Evolutionary conservation across 2,329 filamentous ascomycete genomes (phyloP).

Genomic region (Fusarium graminum): DNA sequence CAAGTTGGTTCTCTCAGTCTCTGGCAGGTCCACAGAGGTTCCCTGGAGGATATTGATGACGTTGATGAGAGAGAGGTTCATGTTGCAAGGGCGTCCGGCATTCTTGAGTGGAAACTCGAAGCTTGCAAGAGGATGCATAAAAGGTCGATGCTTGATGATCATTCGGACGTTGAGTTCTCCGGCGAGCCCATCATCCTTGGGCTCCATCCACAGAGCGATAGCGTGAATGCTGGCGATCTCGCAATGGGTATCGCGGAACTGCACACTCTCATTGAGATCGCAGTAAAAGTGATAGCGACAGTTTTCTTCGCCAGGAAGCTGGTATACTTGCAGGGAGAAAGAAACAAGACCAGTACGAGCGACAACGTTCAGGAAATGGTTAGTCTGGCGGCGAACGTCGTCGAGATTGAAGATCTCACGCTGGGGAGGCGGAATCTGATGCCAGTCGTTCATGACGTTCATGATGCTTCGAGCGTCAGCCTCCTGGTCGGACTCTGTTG

Average conservation of each 20-base stretch:
- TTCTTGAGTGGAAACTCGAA: conserved; percentile 16
- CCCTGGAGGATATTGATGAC: conserved; percentile 24
- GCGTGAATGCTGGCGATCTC: background rate
- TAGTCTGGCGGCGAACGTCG: background rate
- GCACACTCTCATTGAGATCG: background rate
- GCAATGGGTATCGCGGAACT: background rate
- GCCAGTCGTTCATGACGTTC: conserved; percentile 1
- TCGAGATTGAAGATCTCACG: conserved; percentile 15
- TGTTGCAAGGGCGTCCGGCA: background rate
- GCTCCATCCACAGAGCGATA: conserved; percentile 29
- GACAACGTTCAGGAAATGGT: background rate
- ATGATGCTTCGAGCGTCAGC: conserved; percentile 1
- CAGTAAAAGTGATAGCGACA: conserved; percentile 10
- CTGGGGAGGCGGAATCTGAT: background rate
- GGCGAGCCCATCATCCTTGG: rapidly evolving
- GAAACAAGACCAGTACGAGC: conserved; percentile 4
- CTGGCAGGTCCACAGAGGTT: background rate
- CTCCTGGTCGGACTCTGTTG: background rate
- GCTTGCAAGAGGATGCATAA: conserved; percentile 4
- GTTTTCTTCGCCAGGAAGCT: background rate
- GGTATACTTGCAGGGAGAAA: conserved; percentile 13
- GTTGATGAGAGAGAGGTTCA: conserved; percentile 8
- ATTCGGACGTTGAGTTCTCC: conserved; percentile 19
- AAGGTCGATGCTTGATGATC: background rate
- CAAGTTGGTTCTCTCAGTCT: conserved; percentile 1